phyloP scores from a whole-genome alignment of 257 asterid species.

The Anisodus tanguticus region DNA sequence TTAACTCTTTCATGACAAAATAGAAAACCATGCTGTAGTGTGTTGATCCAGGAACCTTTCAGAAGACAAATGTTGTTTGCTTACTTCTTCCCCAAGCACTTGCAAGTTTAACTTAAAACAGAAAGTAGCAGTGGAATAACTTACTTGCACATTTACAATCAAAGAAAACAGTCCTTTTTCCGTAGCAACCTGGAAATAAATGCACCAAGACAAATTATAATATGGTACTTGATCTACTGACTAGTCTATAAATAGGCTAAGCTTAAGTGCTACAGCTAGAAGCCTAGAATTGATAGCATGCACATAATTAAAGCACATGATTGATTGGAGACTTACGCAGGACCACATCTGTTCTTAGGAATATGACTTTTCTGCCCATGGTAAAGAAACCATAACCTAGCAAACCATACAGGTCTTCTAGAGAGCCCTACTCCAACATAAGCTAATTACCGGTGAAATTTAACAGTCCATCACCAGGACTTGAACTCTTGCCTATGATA shows the following conservation, averaged over 20 bases:
- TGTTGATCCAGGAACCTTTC: conserved; percentile 92
- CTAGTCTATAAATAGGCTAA: not conserved
- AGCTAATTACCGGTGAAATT: not conserved
- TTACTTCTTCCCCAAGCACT: conserved; percentile 28
- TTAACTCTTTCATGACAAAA: conserved; percentile 65
- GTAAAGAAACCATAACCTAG: conserved; percentile 22
- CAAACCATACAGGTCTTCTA: conserved; percentile 20
- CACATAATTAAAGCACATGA: not conserved
- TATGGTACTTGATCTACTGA: not conserved
- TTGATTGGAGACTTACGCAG: not conserved
- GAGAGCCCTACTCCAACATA: conserved; percentile 23
- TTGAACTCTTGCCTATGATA: not conserved
- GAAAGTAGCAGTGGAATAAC: conserved; percentile 42
- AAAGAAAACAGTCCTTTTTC: conserved; percentile 84
- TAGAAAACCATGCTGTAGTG: conserved; percentile 97
- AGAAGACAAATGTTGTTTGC: conserved; percentile 34
- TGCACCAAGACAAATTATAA: conserved; percentile 6
- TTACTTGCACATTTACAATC: conserved; percentile 90
- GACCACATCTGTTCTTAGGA: not conserved
- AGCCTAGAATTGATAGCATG: not conserved
- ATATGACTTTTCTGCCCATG: conserved; percentile 3
- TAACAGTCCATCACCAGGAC: not conserved
- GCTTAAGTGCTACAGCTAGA: conserved; percentile 23
- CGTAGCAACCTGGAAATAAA: conserved; percentile 76
- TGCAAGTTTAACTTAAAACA: conserved; percentile 31